phyloP scores from a whole-genome alignment of 202 grass and related monocot genomes.

The Alloteropsis angusta region DNA sequence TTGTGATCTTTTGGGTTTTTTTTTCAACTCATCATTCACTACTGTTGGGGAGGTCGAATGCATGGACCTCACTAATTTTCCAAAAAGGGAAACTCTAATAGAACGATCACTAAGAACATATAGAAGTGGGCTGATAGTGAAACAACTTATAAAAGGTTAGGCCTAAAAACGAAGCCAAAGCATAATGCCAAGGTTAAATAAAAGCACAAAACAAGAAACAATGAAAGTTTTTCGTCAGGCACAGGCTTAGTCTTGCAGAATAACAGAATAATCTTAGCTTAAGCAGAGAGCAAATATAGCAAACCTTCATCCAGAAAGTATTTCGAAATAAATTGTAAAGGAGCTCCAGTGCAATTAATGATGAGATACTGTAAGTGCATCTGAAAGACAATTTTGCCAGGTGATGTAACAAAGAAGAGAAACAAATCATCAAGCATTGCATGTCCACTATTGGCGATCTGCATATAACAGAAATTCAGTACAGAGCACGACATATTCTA shows the following conservation, averaged over 20 bases:
- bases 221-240: not conserved
- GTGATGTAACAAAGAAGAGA: constrained; percentile 62
- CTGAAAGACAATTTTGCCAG: constrained; percentile 45
- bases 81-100: not conserved
- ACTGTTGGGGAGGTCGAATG: not conserved
- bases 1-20: not conserved
- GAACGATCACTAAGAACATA: not conserved
- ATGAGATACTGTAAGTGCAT: constrained; percentile 76
- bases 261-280: constrained; percentile 11
- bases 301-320: constrained; percentile 86
- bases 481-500: constrained; percentile 17
- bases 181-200: not conserved
- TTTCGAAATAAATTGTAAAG: constrained; percentile 81
- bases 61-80: not conserved
- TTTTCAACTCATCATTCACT: not conserved
- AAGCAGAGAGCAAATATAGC: constrained; percentile 24
- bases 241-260: not conserved
- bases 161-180: not conserved
- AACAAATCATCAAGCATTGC: constrained; percentile 54
- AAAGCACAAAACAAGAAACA: not conserved
- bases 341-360: constrained; percentile 52
- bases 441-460: constrained; percentile 36
- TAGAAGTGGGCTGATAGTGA: not conserved
- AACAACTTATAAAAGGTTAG: not conserved
- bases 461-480: constrained; percentile 22